These are phyloP conservation scores for Colletotrichum limetticola DNA, from an alignment of 2,329 filamentous ascomycete species.

Conservation along the genomic window DNA sequence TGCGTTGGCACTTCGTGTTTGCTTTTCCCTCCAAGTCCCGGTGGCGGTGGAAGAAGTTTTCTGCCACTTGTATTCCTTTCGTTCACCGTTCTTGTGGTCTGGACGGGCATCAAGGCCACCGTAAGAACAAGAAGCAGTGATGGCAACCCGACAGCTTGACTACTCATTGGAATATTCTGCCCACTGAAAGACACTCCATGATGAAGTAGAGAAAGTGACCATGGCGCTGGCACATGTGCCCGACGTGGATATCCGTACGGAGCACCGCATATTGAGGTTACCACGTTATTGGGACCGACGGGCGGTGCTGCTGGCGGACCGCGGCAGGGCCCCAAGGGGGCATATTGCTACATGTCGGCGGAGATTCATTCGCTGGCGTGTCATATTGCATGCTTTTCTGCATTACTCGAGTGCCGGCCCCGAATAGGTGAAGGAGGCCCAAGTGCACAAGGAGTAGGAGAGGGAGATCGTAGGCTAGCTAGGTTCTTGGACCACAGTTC, in stretches of 20 bases:
- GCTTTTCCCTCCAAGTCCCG: conserved; percentile 8
- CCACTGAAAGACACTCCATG: not conserved
- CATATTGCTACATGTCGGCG: not conserved
- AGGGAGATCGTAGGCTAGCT: conserved; percentile 18
- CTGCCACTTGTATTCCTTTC: conserved; percentile 1
- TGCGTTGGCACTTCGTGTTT: not conserved
- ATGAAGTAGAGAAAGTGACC: not conserved
- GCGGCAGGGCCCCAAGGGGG: not conserved
- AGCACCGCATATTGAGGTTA: conserved; percentile 10
- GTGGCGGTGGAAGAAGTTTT: not conserved
- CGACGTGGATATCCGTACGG: not conserved
- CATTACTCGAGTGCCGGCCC: conserved; percentile 5
- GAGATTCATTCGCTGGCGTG: not conserved
- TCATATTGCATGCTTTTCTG: not conserved
- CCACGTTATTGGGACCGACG: conserved; percentile 14
- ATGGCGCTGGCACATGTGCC: conserved; percentile 4
- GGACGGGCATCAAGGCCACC: not conserved
- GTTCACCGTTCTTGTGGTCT: not conserved
- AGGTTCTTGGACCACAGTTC: conserved; percentile 12
- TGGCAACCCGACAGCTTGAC: not conserved
- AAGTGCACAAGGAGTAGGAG: not conserved
- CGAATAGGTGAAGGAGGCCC: not conserved
- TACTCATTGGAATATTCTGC: not conserved
- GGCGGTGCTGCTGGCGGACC: not conserved
- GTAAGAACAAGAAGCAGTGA: not conserved